These are phyloP conservation scores for Monilinia vaccinii-corymbosi DNA, from an alignment of 2,329 filamentous ascomycete species.

Conservation along the genomic window DNA sequence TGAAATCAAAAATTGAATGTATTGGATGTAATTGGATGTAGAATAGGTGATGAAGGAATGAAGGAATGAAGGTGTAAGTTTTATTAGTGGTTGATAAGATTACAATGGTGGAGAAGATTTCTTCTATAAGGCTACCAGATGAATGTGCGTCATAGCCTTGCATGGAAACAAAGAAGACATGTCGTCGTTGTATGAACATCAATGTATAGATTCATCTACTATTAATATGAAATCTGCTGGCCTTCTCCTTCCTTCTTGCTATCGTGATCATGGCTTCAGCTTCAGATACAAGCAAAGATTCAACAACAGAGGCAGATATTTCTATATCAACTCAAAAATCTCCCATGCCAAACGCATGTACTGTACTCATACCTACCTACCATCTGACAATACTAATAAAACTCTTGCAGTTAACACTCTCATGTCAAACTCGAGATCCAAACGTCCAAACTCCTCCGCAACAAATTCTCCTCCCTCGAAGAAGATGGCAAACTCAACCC, in stretches of 20 bases:
- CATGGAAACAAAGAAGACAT: no score
- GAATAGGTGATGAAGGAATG: no score
- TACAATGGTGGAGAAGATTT: background rate
- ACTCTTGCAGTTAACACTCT: constrained; percentile 41
- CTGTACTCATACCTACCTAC: constrained; percentile 4
- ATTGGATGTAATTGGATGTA: background rate
- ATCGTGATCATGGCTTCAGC: background rate
- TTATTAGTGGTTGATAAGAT: background rate
- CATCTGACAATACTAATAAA: background rate
- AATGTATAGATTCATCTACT: background rate
- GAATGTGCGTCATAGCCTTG: background rate
- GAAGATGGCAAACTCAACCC: constrained; percentile 12
- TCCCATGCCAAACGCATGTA: constrained; percentile 36
- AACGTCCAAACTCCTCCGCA: background rate
- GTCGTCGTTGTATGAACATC: no score
- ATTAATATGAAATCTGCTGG: no score
- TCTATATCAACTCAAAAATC: constrained; percentile 18
- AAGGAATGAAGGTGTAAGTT: background rate
- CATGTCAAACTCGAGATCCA: constrained; percentile 30
- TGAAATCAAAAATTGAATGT: background rate
- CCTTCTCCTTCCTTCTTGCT: background rate
- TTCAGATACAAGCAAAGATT: constrained; percentile 29
- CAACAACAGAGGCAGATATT: constrained; percentile 36
- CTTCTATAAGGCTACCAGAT: constrained; percentile 5
- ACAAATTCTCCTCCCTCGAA: background rate